A percentile compares a stretch with the other conserved stretches of the same genome.
These are phyloP conservation scores for Deuterostichococcus epilithicus DNA, from an alignment of 139 green algal species.

Conservation along the genomic window DNA sequence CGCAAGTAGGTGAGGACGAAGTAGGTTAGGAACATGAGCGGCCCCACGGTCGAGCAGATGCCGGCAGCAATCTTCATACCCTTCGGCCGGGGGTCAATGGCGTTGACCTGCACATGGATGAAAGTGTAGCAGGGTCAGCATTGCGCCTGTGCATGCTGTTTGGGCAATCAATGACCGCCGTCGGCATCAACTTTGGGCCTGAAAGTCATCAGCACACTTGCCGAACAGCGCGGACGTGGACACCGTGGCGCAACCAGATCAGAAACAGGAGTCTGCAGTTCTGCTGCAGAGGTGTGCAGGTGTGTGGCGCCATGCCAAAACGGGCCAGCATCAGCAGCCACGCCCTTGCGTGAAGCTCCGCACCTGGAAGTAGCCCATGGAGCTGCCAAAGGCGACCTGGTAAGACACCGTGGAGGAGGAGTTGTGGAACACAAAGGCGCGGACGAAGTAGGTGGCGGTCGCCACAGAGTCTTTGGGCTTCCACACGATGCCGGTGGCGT, in stretches of 20 bases:
- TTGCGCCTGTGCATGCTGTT: too few relatives aligned
- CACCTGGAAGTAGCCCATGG: conserved; percentile 1
- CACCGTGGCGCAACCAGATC: too few relatives aligned
- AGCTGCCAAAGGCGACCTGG: neutral
- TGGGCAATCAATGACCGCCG: too few relatives aligned
- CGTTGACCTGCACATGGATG: neutral
- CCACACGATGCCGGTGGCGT: neutral
- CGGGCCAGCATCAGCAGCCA: neutral
- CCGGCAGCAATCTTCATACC: neutral
- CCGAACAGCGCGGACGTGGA: too few relatives aligned
- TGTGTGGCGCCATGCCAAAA: too few relatives aligned
- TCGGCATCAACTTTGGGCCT: too few relatives aligned
- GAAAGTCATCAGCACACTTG: too few relatives aligned
- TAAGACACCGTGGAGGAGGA: neutral
- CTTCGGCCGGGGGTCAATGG: neutral
- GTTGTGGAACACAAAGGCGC: neutral
- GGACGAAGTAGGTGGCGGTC: neutral
- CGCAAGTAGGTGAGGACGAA: neutral
- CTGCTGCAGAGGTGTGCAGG: too few relatives aligned
- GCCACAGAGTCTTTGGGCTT: neutral
- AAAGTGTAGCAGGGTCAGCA: neutral
- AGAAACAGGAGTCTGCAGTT: too few relatives aligned
- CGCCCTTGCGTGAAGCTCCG: too few relatives aligned
- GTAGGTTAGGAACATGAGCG: neutral
- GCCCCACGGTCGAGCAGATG: neutral